Percentiles rank a stretch among this genome's conserved stretches.
Conservation (phyloP, 2,329 filamentous ascomycete genomes). For the Microdochium nivale region DNA sequence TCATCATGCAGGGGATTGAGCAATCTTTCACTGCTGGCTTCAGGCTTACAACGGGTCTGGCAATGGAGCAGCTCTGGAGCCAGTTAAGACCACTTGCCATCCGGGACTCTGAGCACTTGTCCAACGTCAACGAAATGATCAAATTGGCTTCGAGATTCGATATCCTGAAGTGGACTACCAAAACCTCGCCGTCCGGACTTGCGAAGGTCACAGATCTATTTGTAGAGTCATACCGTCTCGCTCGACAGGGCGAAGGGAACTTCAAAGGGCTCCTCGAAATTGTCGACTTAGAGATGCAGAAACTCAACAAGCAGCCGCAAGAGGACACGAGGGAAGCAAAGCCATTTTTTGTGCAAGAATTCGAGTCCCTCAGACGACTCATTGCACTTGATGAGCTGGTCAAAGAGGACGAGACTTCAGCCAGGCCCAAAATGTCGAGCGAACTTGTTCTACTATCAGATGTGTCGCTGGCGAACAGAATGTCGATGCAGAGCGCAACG, state of each 20-base stretch:
- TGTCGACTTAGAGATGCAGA: slow-evolving; percentile 40
- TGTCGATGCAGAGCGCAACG: slow-evolving; percentile 29
- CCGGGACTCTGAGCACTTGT: background rate
- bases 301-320: slow-evolving; percentile 36
- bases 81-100: slow-evolving; percentile 56
- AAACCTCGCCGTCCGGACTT: slow-evolving; percentile 41
- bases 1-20: slow-evolving; percentile 33
- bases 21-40: slow-evolving; percentile 61
- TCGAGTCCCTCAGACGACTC: slow-evolving; percentile 48
- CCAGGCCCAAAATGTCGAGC: slow-evolving; percentile 5
- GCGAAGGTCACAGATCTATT: slow-evolving; percentile 45
- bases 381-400: slow-evolving; percentile 29
- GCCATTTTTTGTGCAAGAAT: slow-evolving; percentile 45
- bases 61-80: slow-evolving; percentile 75
- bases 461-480: slow-evolving; percentile 30
- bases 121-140: slow-evolving; percentile 31
- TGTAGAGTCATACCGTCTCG: slow-evolving; percentile 45
- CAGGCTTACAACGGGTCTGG: slow-evolving; percentile 64
- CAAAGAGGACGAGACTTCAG: slow-evolving; percentile 11
- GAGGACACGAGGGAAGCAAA: slow-evolving; percentile 26
- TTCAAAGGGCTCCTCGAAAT: slow-evolving; percentile 38
- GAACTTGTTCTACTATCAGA: slow-evolving; percentile 41
- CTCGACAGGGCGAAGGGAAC: slow-evolving; percentile 34
- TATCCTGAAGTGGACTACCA: slow-evolving; percentile 47
- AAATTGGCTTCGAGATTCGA: slow-evolving; percentile 52